Evolutionary conservation across 1,139 yeast genomes (phyloP).

Genomic region (Pichia sp.): DNA sequence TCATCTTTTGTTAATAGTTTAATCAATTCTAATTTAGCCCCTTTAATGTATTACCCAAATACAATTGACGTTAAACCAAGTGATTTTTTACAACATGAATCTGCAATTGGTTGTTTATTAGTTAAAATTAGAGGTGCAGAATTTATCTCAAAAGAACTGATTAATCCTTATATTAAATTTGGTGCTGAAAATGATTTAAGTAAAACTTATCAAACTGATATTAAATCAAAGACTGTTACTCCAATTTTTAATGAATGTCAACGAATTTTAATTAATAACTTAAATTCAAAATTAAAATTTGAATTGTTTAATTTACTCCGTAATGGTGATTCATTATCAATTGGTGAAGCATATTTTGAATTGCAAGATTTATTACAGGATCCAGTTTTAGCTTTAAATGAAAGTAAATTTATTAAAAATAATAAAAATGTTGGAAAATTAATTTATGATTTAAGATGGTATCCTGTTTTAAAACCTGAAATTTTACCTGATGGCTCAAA

Average conservation of each 20-base stretch:
- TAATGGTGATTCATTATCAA: constrained; percentile 49
- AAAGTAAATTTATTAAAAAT: constrained; percentile 30
- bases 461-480: constrained; percentile 44
- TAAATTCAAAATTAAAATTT: constrained; percentile 52
- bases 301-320: constrained; percentile 46
- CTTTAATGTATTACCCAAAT: constrained; percentile 79
- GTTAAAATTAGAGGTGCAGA: constrained; percentile 52
- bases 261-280: constrained; percentile 49
- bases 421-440: constrained; percentile 56
- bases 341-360: constrained; percentile 54
- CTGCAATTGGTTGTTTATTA: constrained; percentile 63
- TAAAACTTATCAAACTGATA: constrained; percentile 46
- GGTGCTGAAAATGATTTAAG: constrained; percentile 35
- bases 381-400: constrained; percentile 30
- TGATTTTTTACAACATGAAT: constrained; percentile 60
- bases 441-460: constrained; percentile 58
- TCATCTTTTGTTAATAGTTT: constrained; percentile 64
- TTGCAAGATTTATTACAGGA: constrained; percentile 55
- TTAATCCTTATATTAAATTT: constrained; percentile 42
- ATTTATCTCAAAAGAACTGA: constrained; percentile 36
- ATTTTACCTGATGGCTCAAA: constrained; percentile 46
- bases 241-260: constrained; percentile 66
- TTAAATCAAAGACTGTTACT: constrained; percentile 46
- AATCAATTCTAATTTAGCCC: constrained; percentile 65
- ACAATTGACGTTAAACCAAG: constrained; percentile 69